A percentile compares a stretch with the other conserved stretches of the same genome.
These are phyloP conservation scores for Blastocystis sp. DNA, from an alignment of 352 stramenopile species.

Conservation along the genomic window DNA sequence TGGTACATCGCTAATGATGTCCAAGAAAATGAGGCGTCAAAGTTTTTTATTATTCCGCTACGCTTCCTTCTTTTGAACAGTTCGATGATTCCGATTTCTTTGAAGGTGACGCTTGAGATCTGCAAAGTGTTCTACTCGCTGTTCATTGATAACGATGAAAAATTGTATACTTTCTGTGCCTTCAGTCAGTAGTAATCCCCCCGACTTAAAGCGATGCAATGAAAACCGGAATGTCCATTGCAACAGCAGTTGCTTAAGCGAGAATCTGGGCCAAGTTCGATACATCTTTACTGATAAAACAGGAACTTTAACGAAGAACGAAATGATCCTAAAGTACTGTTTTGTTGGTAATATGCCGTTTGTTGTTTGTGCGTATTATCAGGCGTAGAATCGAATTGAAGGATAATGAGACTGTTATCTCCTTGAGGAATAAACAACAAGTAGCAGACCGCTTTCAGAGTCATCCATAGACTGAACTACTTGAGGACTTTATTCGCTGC, in stretches of 20 bases:
- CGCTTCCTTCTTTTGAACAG: constrained; percentile 80
- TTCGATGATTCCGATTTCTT: constrained; percentile 83
- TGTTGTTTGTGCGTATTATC: neutral
- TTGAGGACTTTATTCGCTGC: neutral
- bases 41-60: constrained; percentile 68
- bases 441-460: neutral
- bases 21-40: neutral
- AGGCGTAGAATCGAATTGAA: neutral
- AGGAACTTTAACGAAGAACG: constrained; percentile 86
- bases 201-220: constrained; percentile 68
- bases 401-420: neutral
- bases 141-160: constrained; percentile 61
- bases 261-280: constrained; percentile 82
- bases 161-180: constrained; percentile 63
- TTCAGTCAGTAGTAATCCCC: neutral
- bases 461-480: neutral
- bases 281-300: constrained; percentile 90
- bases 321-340: constrained; percentile 78
- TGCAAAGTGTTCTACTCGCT: constrained; percentile 58
- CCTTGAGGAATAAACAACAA: neutral
- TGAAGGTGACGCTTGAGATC: constrained; percentile 76
- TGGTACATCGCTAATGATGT: constrained; percentile 32
- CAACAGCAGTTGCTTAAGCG: constrained; percentile 70
- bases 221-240: neutral
- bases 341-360: constrained; percentile 56